Conservation (phyloP, 345 rosid species). For the Euphorbia lathyris region DNA sequence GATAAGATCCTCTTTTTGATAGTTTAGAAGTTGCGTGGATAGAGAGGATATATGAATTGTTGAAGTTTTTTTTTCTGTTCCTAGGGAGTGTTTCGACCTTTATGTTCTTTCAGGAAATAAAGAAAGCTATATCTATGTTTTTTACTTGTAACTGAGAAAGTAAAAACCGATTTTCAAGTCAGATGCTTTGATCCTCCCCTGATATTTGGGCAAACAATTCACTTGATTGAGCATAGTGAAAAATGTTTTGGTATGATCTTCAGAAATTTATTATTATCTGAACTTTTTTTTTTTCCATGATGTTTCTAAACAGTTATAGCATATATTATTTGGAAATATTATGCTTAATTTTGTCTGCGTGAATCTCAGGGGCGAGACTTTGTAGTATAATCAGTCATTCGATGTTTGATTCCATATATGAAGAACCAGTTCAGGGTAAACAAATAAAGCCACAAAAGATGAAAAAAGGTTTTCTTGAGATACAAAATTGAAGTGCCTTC, state of each 20-base stretch:
- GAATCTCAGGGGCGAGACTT: neutral
- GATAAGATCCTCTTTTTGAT: neutral
- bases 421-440: neutral
- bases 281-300: neutral
- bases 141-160: neutral
- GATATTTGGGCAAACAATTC: neutral
- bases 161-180: neutral
- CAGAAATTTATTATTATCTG: neutral
- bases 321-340: neutral
- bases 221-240: neutral
- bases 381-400: neutral
- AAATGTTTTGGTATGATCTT: neutral
- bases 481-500: neutral
- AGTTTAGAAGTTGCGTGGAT: neutral
- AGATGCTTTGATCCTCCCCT: neutral
- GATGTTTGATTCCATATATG: neutral
- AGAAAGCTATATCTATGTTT: neutral
- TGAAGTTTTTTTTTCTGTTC: neutral
- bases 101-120: neutral
- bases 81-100: neutral
- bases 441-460: neutral
- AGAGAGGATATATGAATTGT: neutral
- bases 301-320: neutral
- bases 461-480: neutral
- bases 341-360: neutral